Evolutionary conservation across 192 early-diverging fungal genomes (phyloP), one percentile per base, ranked within the genome.

Genomic region (Coemansia sp.): DNA sequence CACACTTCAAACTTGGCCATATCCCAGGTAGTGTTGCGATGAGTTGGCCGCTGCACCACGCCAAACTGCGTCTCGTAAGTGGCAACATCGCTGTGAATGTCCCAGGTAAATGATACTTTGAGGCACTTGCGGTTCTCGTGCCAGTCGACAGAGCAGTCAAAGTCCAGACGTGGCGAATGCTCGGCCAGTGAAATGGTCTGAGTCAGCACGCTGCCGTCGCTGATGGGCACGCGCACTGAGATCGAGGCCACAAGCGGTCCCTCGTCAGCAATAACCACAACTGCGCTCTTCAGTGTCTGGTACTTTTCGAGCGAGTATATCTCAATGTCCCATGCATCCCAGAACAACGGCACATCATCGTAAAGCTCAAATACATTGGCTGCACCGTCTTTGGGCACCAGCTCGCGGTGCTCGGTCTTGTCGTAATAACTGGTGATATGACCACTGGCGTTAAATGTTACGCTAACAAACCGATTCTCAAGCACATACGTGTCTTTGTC

Each of bases 41-140:
- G 96, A 14, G 97, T 97, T 4, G 97, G 93, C 10, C 97, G 82
- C 70, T 92, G 91, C 15, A 97, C 78, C 19, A 86, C 88, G 8
- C 96, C 96, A 82, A 92, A 97, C 72, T 96, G 94, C 12, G 94
- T 93, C 67, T 99, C 96, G 69, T 97, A 99, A 0, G 95, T 99
- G 25, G 92, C 92, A 38, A 78, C 54, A 72, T 99, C 95, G 54
- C 86, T 85, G 51, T 68, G 52, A 29, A 99, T 88, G 67, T 96
- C 89, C 81, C 93, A 87, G 0, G 91, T 86, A 73, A 98, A 98
- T 56, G 93, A 91, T 3, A 93, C 92, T 88, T 98, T 97, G 61
- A 97, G 78, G 52, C 94, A 87, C 70, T 88, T 84, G 62, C 90
- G 84, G 73, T 85, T 92, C 75, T 99, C 97, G 62, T 97, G 79